These are phyloP conservation scores for Papiliotrema fonsecae DNA, from an alignment of 1,284 basidiomycete species.

Conservation along the genomic window DNA sequence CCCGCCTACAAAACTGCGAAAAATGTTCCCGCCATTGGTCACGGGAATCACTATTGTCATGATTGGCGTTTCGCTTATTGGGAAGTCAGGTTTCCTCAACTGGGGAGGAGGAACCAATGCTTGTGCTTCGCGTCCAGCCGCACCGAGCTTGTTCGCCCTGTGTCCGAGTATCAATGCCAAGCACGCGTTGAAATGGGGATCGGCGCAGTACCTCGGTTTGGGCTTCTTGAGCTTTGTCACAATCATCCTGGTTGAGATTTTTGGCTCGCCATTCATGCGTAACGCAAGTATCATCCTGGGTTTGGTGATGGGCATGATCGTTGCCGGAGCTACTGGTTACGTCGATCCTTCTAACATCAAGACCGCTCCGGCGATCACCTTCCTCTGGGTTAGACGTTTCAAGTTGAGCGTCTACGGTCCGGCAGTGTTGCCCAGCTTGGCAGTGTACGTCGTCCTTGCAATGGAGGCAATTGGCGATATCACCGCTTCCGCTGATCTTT, in stretches of 20 bases:
- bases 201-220: too few relatives aligned
- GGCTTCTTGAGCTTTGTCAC: slow-evolving; percentile 27
- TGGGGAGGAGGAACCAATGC: slow-evolving; percentile 30
- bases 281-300: slow-evolving; percentile 34
- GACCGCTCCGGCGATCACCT: slow-evolving; percentile 22
- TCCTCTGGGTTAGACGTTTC: slow-evolving; percentile 32
- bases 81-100: slow-evolving; percentile 28
- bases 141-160: too few relatives aligned
- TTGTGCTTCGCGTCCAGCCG: too few relatives aligned
- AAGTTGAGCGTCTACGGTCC: slow-evolving; percentile 22
- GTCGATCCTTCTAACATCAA: slow-evolving; percentile 22
- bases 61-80: slow-evolving; percentile 31
- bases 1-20: slow-evolving; percentile 27
- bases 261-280: slow-evolving; percentile 37
- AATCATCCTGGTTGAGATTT: slow-evolving; percentile 25
- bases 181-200: too few relatives aligned
- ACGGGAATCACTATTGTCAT: slow-evolving; percentile 32
- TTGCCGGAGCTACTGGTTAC: slow-evolving; percentile 31
- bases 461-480: slow-evolving; percentile 34
- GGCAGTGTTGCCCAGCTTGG: slow-evolving; percentile 32
- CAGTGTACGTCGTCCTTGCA: slow-evolving; percentile 28
- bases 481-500: slow-evolving; percentile 26
- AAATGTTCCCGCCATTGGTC: slow-evolving; percentile 32
- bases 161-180: too few relatives aligned
- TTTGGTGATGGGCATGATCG: slow-evolving; percentile 27